Base-by-base conservation (phyloP, 345 rosid species). In the Combretum micranthum region DNA sequence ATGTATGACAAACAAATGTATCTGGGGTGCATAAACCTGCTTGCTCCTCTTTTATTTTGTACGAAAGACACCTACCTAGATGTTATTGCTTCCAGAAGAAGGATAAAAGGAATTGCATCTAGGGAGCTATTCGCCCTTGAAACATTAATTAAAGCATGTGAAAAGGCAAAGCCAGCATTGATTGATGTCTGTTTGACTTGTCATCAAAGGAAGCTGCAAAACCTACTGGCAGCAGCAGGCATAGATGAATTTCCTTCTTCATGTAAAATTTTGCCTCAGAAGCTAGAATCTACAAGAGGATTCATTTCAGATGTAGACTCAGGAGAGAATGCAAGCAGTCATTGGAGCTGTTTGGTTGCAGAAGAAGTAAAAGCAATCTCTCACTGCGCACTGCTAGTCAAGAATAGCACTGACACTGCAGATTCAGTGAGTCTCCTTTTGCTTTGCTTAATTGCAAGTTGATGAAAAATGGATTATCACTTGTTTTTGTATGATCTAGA, bases 321-420 rank as follows among this genome's bases (percentile, higher is more conserved):
- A 50, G 42, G 58, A 69, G 80, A 79, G 55, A 67, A 62, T 72
- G 68, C 75, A 48, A 78, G 64, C 71, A 78, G 65, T 69, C 69
- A 64, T 18, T 81, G 80, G 84, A 69, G 68, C 65, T 61, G 66
- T 71, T 74, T 83, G 77, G 81, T 93, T 77, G 72, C 63, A 4
- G 86, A 89, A 62, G 99, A 93, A 84, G 83, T 89, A 65, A 87
- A 82, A 68, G 83, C 81, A 60, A 77, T 87, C 71, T 77, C 77
- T 50, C 75, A 78, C 56, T 85, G 87, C 51, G 61, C 80, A 15
- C 74, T 81, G 42, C 80, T 77, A 69, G 68, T 80, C 72, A 89
- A 83, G 81, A 74, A 57, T 62, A 59, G 64, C 53, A 54, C 66
- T 56, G 86, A 83, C 72, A 67, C 83, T 57, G 71, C 64, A 63